Evolutionary conservation across 257 asterid genomes (phyloP), one percentile per base, ranked within the genome.

Genomic region (Asclepias syriaca): DNA sequence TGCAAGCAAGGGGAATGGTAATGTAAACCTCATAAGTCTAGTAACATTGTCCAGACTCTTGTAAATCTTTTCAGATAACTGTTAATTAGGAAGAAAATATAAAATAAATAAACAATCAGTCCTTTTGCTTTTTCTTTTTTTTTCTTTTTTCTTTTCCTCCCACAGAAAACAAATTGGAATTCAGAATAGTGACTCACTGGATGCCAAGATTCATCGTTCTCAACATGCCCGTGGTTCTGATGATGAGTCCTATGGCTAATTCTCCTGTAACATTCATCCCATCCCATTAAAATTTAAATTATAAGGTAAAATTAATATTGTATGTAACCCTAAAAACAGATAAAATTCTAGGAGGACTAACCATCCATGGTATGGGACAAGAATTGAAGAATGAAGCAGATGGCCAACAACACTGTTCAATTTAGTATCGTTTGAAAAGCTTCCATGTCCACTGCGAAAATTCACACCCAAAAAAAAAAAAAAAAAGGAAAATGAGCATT

Each of bases 281-380:
- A 61, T 29, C 68, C 65, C 6, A 66, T 27, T 34, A 37, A 43
- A 15, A 66, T 29, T 40, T 14, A 16, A 40, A 9, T 10, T 15
- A 39, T 8, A 16, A 13, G n/a, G n/a, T 49, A 6, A 24, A n/a
- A 13, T 11, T 34, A 18, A 1, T 16, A 13, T 63, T 46, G 57
- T 16, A 53, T n/a, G n/a, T 27, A 51, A 55, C 27, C 40, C 7
- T 48, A 24, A 76, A 65, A 73, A 12, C 3, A 48, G 15, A 49
- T 16, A 34, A 64, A 64, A 73, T 10, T 54, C 69, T 29, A 1
- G 65, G 74, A 1, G 65, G 74, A 73, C 86, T 74, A 76, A 94
- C 99, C 99, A 95, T 86, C 99, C 99, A 81, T 95, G 99, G 72
- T 95, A 95, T 18, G 99, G 99, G 37, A 95, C 99, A 16, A 95